Percentiles rank a stretch among this genome's conserved stretches.
Evolutionary conservation across 805 yeast genomes (phyloP).

Genomic region (Schizosaccharomyces lindneri): DNA sequence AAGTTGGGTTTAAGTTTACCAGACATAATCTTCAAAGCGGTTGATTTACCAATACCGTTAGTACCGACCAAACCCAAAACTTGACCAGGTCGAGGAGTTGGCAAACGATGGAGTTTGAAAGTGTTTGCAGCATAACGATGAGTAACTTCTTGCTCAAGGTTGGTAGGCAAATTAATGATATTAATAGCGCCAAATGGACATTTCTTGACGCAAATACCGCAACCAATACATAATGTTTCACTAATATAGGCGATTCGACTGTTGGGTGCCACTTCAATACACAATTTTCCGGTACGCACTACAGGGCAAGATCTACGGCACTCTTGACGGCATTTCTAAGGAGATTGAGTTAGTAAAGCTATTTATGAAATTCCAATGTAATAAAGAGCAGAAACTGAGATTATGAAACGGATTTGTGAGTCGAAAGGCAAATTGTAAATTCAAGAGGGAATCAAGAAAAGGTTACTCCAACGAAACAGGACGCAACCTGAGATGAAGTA

Average conservation of each 20-base stretch:
- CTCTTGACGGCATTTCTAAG: constrained; percentile 77
- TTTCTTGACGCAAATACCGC: constrained; percentile 97
- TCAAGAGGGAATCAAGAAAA: too few relatives aligned
- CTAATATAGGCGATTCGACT: constrained; percentile 85
- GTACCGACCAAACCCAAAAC: constrained; percentile 94
- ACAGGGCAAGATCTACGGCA: constrained; percentile 95
- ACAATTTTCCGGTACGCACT: constrained; percentile 86
- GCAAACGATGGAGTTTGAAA: constrained; percentile 86
- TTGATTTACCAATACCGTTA: constrained; percentile 96
- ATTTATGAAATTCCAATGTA: background rate
- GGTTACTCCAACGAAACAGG: too few relatives aligned
- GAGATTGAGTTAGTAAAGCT: background rate
- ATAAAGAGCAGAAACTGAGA: too few relatives aligned
- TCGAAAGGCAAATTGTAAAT: too few relatives aligned
- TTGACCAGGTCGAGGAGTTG: constrained; percentile 97
- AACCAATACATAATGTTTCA: constrained; percentile 75
- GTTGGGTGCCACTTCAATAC: constrained; percentile 85
- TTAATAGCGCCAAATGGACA: constrained; percentile 95
- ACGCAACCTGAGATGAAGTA: too few relatives aligned
- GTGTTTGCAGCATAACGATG: constrained; percentile 96
- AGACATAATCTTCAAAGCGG: constrained; percentile 86
- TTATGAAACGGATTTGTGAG: too few relatives aligned
- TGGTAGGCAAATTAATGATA: constrained; percentile 89
- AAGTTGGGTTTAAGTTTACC: constrained; percentile 95
- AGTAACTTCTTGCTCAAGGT: constrained; percentile 73